phyloP scores from a whole-genome alignment of 345 rosid genomes.

The Trapa bicornis region DNA sequence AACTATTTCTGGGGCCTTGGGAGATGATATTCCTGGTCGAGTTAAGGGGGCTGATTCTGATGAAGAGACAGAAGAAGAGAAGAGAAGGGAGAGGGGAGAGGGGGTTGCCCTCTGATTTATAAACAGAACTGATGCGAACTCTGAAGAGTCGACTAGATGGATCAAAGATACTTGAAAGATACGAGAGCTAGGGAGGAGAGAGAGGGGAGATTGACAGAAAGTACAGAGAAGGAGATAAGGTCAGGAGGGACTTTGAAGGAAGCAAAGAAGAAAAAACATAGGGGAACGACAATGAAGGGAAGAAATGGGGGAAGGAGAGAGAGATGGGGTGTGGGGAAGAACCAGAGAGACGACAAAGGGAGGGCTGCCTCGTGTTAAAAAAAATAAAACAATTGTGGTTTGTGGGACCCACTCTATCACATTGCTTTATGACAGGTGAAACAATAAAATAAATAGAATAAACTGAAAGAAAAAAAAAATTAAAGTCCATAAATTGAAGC shows the following conservation, averaged over 20 bases:
- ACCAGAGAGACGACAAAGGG: slow-evolving; percentile 40
- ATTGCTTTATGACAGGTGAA: too few relatives aligned
- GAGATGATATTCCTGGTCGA: neutral
- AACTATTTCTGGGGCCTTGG: neutral
- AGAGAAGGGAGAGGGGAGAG: neutral
- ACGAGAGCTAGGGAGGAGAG: neutral
- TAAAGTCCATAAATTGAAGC: too few relatives aligned
- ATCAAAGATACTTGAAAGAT: slow-evolving; percentile 10
- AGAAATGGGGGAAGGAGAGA: slow-evolving; percentile 7
- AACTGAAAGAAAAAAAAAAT: too few relatives aligned
- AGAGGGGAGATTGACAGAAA: neutral
- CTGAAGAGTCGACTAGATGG: slow-evolving; percentile 1
- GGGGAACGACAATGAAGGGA: slow-evolving; percentile 5
- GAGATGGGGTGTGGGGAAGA: slow-evolving; percentile 22
- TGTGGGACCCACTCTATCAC: slow-evolving; percentile 23
- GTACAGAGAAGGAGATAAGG: slow-evolving; percentile 1
- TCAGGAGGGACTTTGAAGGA: neutral
- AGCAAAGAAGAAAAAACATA: neutral
- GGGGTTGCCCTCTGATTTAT: neutral
- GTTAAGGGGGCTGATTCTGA: neutral
- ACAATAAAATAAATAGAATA: too few relatives aligned
- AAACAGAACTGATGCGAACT: slow-evolving; percentile 9
- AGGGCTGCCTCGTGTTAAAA: slow-evolving; percentile 28
- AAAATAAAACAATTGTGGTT: slow-evolving; percentile 26
- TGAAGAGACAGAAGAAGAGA: neutral